Evolutionary conservation across 2,329 filamentous ascomycete species (phyloP).

Genomic region (Apiospora koreana): DNA sequence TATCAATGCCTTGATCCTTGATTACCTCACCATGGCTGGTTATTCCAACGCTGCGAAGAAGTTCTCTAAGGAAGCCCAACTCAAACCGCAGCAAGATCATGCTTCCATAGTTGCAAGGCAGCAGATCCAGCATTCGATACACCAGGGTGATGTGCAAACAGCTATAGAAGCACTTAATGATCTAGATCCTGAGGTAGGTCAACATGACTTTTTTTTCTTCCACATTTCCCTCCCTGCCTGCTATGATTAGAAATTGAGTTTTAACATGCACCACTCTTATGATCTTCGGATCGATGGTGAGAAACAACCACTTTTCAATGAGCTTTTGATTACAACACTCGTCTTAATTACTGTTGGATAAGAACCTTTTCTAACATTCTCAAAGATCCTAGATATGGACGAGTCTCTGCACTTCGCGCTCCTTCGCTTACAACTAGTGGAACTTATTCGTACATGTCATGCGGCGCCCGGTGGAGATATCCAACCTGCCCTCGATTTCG

Average conservation of each 20-base stretch:
- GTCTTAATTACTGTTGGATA: background rate
- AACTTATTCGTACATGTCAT: slow-evolving; percentile 81
- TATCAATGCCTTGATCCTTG: slow-evolving; percentile 92
- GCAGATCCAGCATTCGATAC: slow-evolving; percentile 81
- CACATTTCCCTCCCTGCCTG: slow-evolving; percentile 33
- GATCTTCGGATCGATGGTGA: slow-evolving; percentile 87
- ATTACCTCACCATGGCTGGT: slow-evolving; percentile 94
- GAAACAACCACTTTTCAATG: slow-evolving; percentile 75
- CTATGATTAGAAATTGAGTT: slow-evolving; percentile 91
- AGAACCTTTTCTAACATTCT: background rate
- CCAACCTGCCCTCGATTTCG: slow-evolving; percentile 79
- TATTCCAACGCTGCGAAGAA: slow-evolving; percentile 91
- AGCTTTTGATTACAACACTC: slow-evolving; percentile 41
- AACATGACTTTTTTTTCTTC: slow-evolving; percentile 11
- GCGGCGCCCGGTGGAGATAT: slow-evolving; percentile 70
- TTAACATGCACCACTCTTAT: slow-evolving; percentile 99
- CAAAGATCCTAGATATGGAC: slow-evolving; percentile 82
- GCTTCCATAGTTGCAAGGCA: slow-evolving; percentile 76
- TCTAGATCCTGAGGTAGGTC: slow-evolving; percentile 82
- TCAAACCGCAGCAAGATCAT: slow-evolving; percentile 71
- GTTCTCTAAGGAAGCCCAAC: slow-evolving; percentile 91
- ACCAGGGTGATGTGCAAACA: slow-evolving; percentile 79
- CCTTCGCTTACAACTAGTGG: slow-evolving; percentile 86
- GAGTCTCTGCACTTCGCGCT: slow-evolving; percentile 85
- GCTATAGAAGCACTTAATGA: slow-evolving; percentile 90